These are phyloP conservation scores for Xylariales sp. DNA, from an alignment of 2,329 filamentous ascomycete species.

Conservation along the genomic window DNA sequence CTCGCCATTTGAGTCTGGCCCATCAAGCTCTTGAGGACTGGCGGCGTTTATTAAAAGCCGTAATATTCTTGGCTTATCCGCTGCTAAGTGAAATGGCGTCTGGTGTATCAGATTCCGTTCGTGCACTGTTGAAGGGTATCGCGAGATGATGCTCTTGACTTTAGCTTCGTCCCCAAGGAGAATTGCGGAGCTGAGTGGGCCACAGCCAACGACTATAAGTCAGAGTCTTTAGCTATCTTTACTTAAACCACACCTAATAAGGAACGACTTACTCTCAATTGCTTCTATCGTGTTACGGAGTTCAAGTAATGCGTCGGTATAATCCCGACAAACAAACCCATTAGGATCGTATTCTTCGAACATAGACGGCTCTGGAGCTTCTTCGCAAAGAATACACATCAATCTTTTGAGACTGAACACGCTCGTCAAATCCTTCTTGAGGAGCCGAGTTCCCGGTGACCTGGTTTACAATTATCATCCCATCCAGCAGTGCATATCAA, in stretches of 20 bases:
- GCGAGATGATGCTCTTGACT: not conserved
- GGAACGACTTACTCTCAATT: not conserved
- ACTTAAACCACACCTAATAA: not conserved
- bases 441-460: not conserved
- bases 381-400: not conserved
- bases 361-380: not conserved
- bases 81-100: constrained; percentile 11
- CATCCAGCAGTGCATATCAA: not conserved
- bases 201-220: constrained; percentile 12
- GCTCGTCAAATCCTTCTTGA: not conserved
- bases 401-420: not conserved
- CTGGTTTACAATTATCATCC: not conserved
- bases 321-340: not conserved
- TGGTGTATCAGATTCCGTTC: not conserved
- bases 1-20: not conserved
- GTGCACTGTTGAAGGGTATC: not conserved
- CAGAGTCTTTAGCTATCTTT: not conserved
- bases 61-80: not conserved
- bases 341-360: not conserved
- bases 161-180: constrained; percentile 7
- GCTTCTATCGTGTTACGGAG: not conserved
- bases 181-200: constrained; percentile 2
- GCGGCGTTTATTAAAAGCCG: not conserved
- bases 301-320: not conserved
- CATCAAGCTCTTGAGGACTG: not conserved